Conservation (phyloP, 2,329 filamentous ascomycete species). For the Pseudocercospora macadamiae region DNA sequence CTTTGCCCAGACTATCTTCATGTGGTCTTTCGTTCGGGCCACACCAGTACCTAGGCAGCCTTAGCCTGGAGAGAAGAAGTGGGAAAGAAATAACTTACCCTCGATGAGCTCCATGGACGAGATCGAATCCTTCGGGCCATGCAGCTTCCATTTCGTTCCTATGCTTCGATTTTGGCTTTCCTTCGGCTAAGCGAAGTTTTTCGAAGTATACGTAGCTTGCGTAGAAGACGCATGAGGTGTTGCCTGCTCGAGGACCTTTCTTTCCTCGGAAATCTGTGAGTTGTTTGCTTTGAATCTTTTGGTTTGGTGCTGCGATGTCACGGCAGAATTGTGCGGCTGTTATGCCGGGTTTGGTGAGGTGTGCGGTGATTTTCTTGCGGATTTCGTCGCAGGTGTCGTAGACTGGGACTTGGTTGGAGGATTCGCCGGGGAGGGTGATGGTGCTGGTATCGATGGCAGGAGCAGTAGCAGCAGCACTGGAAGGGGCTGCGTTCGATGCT, state of each 20-base stretch:
- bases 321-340: constrained; percentile 58
- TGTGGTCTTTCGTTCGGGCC: not conserved
- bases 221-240: constrained; percentile 49
- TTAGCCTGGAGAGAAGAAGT: not conserved
- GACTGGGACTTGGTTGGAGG: constrained; percentile 49
- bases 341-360: constrained; percentile 51
- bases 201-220: constrained; percentile 54
- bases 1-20: not conserved
- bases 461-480: constrained; percentile 22
- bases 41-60: not conserved
- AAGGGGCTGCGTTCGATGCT: constrained; percentile 14
- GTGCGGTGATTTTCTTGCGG: constrained; percentile 58
- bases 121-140: constrained; percentile 33
- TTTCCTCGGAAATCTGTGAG: constrained; percentile 56
- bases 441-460: constrained; percentile 45
- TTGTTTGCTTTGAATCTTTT: constrained; percentile 48
- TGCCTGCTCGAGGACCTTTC: constrained; percentile 54
- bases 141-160: constrained; percentile 56
- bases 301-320: constrained; percentile 47
- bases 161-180: constrained; percentile 57
- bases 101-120: constrained; percentile 7
- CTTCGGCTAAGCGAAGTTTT: constrained; percentile 58
- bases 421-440: constrained; percentile 54
- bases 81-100: too few relatives aligned
- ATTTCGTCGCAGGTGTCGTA: constrained; percentile 63